Percentiles rank a stretch among this genome's conserved stretches.
Conservation (phyloP, 495 filamentous ascomycete species). For the Trichocladium uniseriatum region DNA sequence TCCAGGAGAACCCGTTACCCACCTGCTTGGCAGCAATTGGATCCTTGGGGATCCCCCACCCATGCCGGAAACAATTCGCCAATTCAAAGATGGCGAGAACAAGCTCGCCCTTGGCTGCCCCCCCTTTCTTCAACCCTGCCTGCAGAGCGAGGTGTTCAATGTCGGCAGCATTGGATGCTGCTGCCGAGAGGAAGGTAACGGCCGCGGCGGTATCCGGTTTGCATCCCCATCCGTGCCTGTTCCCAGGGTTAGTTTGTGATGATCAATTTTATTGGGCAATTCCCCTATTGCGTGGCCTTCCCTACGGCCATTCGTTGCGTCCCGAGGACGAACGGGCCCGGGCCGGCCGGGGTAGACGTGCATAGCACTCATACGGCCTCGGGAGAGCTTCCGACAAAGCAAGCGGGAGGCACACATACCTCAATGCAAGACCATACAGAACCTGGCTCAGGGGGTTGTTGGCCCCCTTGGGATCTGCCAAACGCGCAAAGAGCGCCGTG, state of each 20-base stretch:
- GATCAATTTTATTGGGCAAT: slow-evolving; percentile 13
- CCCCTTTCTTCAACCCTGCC: slow-evolving; percentile 84
- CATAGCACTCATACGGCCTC: background rate
- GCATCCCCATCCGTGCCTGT: slow-evolving; percentile 91
- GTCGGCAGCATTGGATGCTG: slow-evolving; percentile 82
- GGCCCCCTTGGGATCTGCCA: slow-evolving; percentile 75
- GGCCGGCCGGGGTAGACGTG: background rate
- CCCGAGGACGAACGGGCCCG: background rate
- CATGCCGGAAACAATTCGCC: slow-evolving; percentile 92
- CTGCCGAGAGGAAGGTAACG: slow-evolving; percentile 72
- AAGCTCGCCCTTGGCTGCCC: slow-evolving; percentile 90
- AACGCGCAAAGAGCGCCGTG: slow-evolving; percentile 74
- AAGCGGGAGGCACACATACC: slow-evolving; percentile 45
- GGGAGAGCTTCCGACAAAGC: background rate
- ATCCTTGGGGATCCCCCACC: slow-evolving; percentile 89
- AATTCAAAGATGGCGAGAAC: slow-evolving; percentile 95
- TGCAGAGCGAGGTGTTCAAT: slow-evolving; percentile 75
- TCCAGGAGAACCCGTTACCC: slow-evolving; percentile 19
- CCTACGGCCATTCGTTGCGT: slow-evolving; percentile 12
- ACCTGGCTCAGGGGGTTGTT: slow-evolving; percentile 96
- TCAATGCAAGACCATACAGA: slow-evolving; percentile 84
- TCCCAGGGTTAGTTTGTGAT: slow-evolving; percentile 9
- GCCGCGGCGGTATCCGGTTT: slow-evolving; percentile 59
- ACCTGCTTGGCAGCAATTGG: slow-evolving; percentile 68
- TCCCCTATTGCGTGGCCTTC: slow-evolving; percentile 7